These are phyloP conservation scores for Limtongozyma cylindracea DNA, from an alignment of 805 yeast genomes.

Conservation along the genomic window DNA sequence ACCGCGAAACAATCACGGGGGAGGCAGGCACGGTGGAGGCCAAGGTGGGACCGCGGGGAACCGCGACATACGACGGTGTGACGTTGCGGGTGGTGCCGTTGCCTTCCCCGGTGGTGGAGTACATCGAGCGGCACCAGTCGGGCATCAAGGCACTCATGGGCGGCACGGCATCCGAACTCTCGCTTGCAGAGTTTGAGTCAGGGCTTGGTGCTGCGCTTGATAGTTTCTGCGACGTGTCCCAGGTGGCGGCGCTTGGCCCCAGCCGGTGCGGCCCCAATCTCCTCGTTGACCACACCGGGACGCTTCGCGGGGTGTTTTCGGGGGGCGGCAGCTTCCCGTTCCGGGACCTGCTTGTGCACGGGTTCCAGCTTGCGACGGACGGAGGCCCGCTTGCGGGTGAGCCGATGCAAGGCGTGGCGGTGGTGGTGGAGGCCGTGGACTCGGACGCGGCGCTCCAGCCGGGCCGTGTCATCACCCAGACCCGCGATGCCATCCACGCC, in stretches of 20 bases:
- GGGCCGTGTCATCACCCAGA: slow-evolving; percentile 51
- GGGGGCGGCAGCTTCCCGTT: no score
- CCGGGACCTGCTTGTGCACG: slow-evolving; percentile 30
- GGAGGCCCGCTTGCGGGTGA: slow-evolving; percentile 85
- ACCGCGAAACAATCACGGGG: slow-evolving; percentile 46
- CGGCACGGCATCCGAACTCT: background rate
- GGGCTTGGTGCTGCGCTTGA: no score
- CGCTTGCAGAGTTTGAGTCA: slow-evolving; percentile 2
- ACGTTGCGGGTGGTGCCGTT: slow-evolving; percentile 38
- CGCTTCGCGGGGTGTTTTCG: slow-evolving; percentile 5
- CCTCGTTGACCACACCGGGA: slow-evolving; percentile 22
- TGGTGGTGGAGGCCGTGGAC: slow-evolving; percentile 11
- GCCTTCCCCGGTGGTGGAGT: slow-evolving; percentile 19
- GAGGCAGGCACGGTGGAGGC: no score
- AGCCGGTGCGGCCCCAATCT: slow-evolving; percentile 54
- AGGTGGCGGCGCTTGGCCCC: slow-evolving; percentile 50
- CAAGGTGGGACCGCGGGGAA: no score
- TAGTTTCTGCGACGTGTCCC: no score
- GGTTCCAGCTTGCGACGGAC: slow-evolving; percentile 58
- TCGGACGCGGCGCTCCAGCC: slow-evolving; percentile 18
- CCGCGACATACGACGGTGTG: no score
- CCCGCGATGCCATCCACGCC: slow-evolving; percentile 48
- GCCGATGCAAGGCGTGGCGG: slow-evolving; percentile 61
- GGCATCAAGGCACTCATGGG: slow-evolving; percentile 13
- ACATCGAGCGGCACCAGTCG: slow-evolving; percentile 19